A percentile compares a stretch with the other conserved stretches of the same genome.
These are phyloP conservation scores for Penicillium nucicola DNA, from an alignment of 495 filamentous ascomycete genomes.

Conservation along the genomic window DNA sequence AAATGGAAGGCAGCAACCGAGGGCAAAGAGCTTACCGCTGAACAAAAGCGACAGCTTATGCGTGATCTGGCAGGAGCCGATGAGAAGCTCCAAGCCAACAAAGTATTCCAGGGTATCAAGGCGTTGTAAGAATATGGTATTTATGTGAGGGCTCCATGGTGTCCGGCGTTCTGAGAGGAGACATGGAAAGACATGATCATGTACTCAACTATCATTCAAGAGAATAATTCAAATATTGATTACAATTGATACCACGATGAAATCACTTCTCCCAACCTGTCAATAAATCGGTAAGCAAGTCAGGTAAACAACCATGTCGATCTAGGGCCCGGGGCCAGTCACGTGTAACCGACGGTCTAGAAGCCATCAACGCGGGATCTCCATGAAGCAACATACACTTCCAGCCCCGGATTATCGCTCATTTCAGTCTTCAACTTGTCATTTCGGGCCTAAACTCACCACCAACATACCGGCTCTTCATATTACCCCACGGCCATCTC, in stretches of 20 bases:
- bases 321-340: slow-evolving; percentile 11
- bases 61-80: slow-evolving; percentile 73
- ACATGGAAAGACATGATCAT: slow-evolving; percentile 1
- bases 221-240: background rate
- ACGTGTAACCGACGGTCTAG: slow-evolving; percentile 22
- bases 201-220: background rate
- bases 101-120: slow-evolving; percentile 86
- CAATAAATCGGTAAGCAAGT: too few relatives aligned
- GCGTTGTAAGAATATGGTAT: slow-evolving; percentile 51
- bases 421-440: slow-evolving; percentile 1
- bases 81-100: slow-evolving; percentile 70
- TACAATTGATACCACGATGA: too few relatives aligned
- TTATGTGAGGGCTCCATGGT: slow-evolving; percentile 1
- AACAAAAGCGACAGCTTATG: slow-evolving; percentile 77
- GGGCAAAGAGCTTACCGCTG: slow-evolving; percentile 56
- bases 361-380: slow-evolving; percentile 14
- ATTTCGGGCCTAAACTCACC: background rate
- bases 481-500: background rate
- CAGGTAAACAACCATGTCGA: background rate
- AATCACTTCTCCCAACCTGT: too few relatives aligned
- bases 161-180: slow-evolving; percentile 13
- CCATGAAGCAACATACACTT: background rate
- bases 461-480: background rate
- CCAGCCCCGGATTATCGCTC: slow-evolving; percentile 2
- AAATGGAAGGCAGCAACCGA: slow-evolving; percentile 87